A percentile compares a stretch with the other conserved stretches of the same genome.
Evolutionary conservation across 345 rosid genomes (phyloP).

Genomic region (Aquilaria malaccensis): DNA sequence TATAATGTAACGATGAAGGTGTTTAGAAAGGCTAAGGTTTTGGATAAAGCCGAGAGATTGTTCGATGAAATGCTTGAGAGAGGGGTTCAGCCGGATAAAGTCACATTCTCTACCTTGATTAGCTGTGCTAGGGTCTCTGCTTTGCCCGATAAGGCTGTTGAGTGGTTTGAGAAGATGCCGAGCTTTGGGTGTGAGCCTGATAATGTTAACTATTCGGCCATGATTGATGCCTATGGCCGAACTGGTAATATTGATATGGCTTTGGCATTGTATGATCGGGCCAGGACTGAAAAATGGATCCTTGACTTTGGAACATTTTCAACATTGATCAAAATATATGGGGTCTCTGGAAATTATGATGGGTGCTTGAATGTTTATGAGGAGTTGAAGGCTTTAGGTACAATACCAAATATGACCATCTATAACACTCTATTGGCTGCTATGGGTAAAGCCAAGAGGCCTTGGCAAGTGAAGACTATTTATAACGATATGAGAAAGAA

Average conservation of each 20-base stretch:
- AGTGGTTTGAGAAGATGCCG: slow-evolving; percentile 92
- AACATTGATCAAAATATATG: slow-evolving; percentile 68
- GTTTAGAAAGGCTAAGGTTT: slow-evolving; percentile 59
- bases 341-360: slow-evolving; percentile 56
- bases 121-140: slow-evolving; percentile 62
- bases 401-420: slow-evolving; percentile 53
- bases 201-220: slow-evolving; percentile 49
- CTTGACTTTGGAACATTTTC: slow-evolving; percentile 56
- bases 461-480: slow-evolving; percentile 77
- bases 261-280: slow-evolving; percentile 79
- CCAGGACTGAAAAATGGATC: slow-evolving; percentile 81
- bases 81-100: slow-evolving; percentile 63
- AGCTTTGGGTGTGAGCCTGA: slow-evolving; percentile 57
- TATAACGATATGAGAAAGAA: slow-evolving; percentile 57
- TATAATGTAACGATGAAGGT: slow-evolving; percentile 81
- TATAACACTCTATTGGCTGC: slow-evolving; percentile 76
- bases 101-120: slow-evolving; percentile 59
- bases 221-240: slow-evolving; percentile 85
- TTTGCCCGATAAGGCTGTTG: slow-evolving; percentile 57
- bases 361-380: slow-evolving; percentile 92
- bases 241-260: slow-evolving; percentile 72
- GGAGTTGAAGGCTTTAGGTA: slow-evolving; percentile 85
- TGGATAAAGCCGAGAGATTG: slow-evolving; percentile 55
- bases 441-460: slow-evolving; percentile 96
- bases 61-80: slow-evolving; percentile 67